These are phyloP conservation scores for Exophiala sp. DNA, from an alignment of 2,329 filamentous ascomycete genomes.

Conservation along the genomic window DNA sequence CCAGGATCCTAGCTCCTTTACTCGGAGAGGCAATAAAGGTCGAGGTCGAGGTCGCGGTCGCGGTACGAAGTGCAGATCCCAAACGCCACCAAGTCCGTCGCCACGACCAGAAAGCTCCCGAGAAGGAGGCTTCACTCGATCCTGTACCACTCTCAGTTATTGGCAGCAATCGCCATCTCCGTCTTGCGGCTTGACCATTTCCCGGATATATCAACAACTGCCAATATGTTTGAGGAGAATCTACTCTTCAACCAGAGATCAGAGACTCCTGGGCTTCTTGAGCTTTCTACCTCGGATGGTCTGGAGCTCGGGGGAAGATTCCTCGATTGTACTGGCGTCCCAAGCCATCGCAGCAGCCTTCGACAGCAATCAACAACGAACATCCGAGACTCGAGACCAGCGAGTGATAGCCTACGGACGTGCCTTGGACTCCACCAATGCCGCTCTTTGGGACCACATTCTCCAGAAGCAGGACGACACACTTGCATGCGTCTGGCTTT, in stretches of 20 bases:
- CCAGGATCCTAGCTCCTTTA: constrained; percentile 24
- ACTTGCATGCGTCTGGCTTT: constrained; percentile 18
- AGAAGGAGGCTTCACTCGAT: too few species aligned
- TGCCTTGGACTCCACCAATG: constrained; percentile 19
- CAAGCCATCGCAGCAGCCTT: constrained; percentile 19
- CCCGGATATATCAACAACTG: constrained; percentile 11
- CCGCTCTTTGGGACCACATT: constrained; percentile 12
- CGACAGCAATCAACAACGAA: constrained; percentile 7
- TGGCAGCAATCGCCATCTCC: constrained; percentile 5
- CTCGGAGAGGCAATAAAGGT: constrained; percentile 1
- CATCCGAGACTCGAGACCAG: constrained; percentile 8
- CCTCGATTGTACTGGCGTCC: constrained; percentile 12
- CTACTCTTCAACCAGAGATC: background rate
- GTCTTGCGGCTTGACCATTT: constrained; percentile 5
- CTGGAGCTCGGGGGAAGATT: constrained; percentile 2
- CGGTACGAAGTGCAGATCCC: constrained; percentile 5
- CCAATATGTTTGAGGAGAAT: constrained; percentile 14
- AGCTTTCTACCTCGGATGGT: constrained; percentile 19
- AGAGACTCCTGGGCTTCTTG: constrained; percentile 1
- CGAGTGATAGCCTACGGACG: constrained; percentile 16
- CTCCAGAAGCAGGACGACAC: constrained; percentile 16
- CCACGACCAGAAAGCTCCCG: too few species aligned
- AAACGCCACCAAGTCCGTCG: background rate
- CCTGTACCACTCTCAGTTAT: too few species aligned
- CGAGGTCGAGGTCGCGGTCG: too few species aligned